These are phyloP conservation scores for Raffaelea albimanens DNA, from an alignment of 2,329 filamentous ascomycete genomes.

Conservation along the genomic window DNA sequence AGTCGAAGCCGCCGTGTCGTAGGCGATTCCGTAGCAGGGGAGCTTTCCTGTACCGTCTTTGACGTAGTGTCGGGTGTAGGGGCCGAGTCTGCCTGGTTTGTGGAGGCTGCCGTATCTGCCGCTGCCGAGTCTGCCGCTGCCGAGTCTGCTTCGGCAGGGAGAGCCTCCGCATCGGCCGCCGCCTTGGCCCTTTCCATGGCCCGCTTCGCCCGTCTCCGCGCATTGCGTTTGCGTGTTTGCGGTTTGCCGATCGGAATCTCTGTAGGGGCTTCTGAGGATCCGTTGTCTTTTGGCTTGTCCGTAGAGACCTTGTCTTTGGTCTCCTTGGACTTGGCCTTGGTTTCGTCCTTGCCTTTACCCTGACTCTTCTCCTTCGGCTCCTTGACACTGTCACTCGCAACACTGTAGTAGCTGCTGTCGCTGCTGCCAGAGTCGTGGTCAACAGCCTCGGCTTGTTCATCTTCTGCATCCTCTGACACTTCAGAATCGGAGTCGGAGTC, in stretches of 20 bases:
- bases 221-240: conserved; percentile 42
- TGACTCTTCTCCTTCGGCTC: neutral
- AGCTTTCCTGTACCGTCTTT: too few species aligned
- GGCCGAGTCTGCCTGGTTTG: too few species aligned
- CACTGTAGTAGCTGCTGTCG: conserved; percentile 1
- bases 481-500: conserved; percentile 14
- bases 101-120: too few species aligned
- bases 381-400: neutral
- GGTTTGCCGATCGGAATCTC: conserved; percentile 22
- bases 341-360: neutral
- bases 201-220: conserved; percentile 32
- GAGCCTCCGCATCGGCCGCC: neutral
- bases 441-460: neutral
- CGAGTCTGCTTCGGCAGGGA: neutral
- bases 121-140: too few species aligned
- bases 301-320: neutral
- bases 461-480: neutral
- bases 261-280: too few species aligned
- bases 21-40: neutral
- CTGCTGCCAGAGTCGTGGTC: neutral
- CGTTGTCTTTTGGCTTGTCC: neutral
- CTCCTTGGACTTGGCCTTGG: neutral
- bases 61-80: too few species aligned
- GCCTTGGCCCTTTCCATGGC: conserved; percentile 6
- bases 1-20: conserved; percentile 20